Percentiles rank a stretch among this genome's conserved stretches.
Conservation (phyloP, 495 filamentous ascomycete species). For the Penicillium desertorum region DNA sequence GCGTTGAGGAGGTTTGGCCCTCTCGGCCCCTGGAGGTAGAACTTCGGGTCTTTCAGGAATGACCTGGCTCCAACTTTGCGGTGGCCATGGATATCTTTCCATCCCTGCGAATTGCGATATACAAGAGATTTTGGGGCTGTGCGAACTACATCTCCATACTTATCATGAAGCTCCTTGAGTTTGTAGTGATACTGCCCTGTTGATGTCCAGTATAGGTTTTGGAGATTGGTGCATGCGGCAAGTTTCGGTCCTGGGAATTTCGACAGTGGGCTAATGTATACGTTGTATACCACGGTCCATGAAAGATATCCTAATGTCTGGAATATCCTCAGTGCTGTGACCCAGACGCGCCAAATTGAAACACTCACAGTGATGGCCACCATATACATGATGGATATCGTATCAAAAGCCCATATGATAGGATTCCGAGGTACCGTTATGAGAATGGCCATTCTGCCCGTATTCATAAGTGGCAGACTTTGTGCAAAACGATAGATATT, state of each 20-base stretch:
- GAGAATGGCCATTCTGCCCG: not conserved
- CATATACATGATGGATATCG: not conserved
- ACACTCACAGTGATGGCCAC: not conserved
- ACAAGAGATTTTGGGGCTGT: constrained; percentile 45
- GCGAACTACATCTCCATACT: constrained; percentile 52
- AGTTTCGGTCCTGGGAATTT: constrained; percentile 51
- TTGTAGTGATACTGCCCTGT: constrained; percentile 44
- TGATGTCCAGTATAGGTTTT: constrained; percentile 25
- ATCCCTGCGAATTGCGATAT: constrained; percentile 49
- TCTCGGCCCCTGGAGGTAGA: constrained; percentile 16
- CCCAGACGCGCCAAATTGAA: not conserved
- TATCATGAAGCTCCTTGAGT: constrained; percentile 40
- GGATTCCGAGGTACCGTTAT: not conserved
- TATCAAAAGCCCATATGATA: not conserved
- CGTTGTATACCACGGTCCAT: constrained; percentile 39
- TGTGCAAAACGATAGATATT: not conserved
- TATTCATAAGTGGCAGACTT: not conserved
- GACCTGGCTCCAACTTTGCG: constrained; percentile 18
- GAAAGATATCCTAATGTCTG: constrained; percentile 9
- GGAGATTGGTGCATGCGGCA: constrained; percentile 45
- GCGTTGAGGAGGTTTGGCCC: constrained; percentile 5
- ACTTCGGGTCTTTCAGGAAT: constrained; percentile 23
- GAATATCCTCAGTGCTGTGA: not conserved
- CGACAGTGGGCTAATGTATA: constrained; percentile 44
- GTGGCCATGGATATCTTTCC: constrained; percentile 58